Evolutionary conservation across 2,329 filamentous ascomycete species (phyloP).

Genomic region (Zymoseptoria crescenta): DNA sequence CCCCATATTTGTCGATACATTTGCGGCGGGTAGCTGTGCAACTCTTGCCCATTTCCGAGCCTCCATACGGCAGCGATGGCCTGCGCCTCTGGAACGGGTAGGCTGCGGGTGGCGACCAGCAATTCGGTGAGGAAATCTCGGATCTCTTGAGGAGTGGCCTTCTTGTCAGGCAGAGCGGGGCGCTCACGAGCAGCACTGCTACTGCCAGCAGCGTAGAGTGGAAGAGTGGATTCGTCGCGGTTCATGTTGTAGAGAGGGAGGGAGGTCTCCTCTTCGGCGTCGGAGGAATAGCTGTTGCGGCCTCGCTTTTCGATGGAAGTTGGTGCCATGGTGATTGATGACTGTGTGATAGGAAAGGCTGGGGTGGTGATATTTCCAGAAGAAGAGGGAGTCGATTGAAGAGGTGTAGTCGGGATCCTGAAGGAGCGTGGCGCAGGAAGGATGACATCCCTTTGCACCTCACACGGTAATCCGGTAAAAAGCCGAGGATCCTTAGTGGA

Average conservation of each 20-base stretch:
- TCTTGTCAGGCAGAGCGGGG: background rate
- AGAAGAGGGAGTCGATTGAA: background rate
- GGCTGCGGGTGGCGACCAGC: background rate
- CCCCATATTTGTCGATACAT: slow-evolving; percentile 15
- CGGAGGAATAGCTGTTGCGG: background rate
- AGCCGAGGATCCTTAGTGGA: no score
- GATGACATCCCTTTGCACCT: background rate
- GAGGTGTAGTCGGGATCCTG: background rate
- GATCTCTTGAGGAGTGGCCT: slow-evolving; percentile 11
- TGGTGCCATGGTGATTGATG: background rate
- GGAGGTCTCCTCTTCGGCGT: background rate
- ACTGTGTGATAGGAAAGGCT: background rate
- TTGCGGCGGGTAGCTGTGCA: slow-evolving; percentile 4
- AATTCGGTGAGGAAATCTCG: slow-evolving; percentile 9
- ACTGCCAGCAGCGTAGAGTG: background rate
- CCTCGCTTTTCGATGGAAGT: background rate
- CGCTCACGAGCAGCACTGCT: background rate
- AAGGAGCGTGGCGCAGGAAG: background rate
- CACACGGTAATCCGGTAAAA: no score
- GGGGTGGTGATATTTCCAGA: background rate
- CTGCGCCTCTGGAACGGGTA: slow-evolving; percentile 5
- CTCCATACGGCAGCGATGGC: slow-evolving; percentile 10
- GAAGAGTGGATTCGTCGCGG: background rate
- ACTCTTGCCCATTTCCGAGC: slow-evolving; percentile 11
- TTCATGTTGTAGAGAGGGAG: background rate